Evolutionary conservation across 2,329 filamentous ascomycete genomes (phyloP).

Genomic region (Boeremia lycopersici): DNA sequence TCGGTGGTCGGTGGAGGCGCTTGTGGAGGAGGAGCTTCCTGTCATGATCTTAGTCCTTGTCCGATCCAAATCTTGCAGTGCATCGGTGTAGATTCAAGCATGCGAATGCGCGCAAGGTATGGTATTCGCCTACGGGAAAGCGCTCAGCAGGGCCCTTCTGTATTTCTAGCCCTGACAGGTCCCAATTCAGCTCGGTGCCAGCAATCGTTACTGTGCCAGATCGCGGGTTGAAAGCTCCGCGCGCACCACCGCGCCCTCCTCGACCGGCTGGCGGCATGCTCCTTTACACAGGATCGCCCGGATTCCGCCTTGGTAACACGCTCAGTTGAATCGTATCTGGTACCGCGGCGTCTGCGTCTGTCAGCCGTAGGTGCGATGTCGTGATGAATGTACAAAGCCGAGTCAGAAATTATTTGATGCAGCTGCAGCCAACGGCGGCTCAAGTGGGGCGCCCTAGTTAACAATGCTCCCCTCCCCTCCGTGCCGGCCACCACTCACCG

Average conservation of each 20-base stretch:
- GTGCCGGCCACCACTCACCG: slow-evolving; percentile 1
- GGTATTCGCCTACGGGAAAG: slow-evolving; percentile 45
- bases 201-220: slow-evolving; percentile 49
- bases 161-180: slow-evolving; percentile 48
- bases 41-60: slow-evolving; percentile 27
- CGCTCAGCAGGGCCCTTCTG: slow-evolving; percentile 48
- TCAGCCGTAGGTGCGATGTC: background rate
- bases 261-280: slow-evolving; percentile 38
- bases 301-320: background rate
- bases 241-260: slow-evolving; percentile 40
- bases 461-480: slow-evolving; percentile 10
- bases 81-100: background rate
- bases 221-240: slow-evolving; percentile 36
- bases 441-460: slow-evolving; percentile 30
- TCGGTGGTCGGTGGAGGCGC: slow-evolving; percentile 48
- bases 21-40: slow-evolving; percentile 44
- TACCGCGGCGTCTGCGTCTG: background rate
- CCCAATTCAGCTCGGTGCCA: slow-evolving; percentile 52
- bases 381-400: background rate
- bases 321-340: background rate
- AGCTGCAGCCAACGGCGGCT: slow-evolving; percentile 16
- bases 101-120: slow-evolving; percentile 5
- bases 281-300: background rate
- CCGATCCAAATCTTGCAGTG: slow-evolving; percentile 2
- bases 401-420: slow-evolving; percentile 21